These are phyloP conservation scores for Leishmania tarentolae DNA, from an alignment of 208 protist genomes.

Conservation along the genomic window DNA sequence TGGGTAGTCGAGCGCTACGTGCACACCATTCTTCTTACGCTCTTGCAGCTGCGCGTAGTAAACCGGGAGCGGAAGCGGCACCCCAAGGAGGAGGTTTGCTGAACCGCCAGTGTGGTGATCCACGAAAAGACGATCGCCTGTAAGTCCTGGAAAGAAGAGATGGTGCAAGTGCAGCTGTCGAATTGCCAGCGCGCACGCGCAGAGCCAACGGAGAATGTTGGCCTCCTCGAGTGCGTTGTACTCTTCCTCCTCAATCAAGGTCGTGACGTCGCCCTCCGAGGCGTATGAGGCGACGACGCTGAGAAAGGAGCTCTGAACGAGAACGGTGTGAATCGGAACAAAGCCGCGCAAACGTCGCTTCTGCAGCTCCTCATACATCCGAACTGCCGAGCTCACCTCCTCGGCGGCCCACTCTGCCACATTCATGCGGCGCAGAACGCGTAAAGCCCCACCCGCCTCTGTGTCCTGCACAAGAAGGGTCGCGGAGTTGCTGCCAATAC, in stretches of 20 bases:
- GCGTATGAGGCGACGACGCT: constrained; percentile 71
- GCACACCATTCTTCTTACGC: constrained; percentile 43
- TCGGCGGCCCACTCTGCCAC: constrained; percentile 44
- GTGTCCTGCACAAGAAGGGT: constrained; percentile 84
- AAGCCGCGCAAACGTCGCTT: constrained; percentile 37
- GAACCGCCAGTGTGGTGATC: constrained; percentile 31
- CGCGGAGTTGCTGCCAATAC: constrained; percentile 62
- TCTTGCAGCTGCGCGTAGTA: constrained; percentile 62
- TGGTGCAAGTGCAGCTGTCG: constrained; percentile 42
- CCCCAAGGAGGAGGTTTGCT: constrained; percentile 45
- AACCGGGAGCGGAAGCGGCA: constrained; percentile 57
- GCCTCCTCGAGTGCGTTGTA: constrained; percentile 41
- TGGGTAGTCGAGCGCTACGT: constrained; percentile 71
- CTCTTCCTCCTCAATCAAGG: constrained; percentile 61
- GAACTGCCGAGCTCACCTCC: constrained; percentile 34
- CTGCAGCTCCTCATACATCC: constrained; percentile 50
- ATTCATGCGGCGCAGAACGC: constrained; percentile 75
- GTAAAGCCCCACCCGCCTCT: constrained; percentile 47
- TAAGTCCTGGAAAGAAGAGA: constrained; percentile 62
- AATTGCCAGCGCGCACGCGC: constrained; percentile 50
- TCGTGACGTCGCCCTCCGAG: constrained; percentile 50
- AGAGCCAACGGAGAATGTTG: constrained; percentile 54
- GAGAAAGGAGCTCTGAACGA: constrained; percentile 69
- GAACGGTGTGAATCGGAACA: constrained; percentile 55
- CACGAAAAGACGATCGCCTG: constrained; percentile 61